These are phyloP conservation scores for Cunninghamia lanceolata DNA, from an alignment of 75 land plant genomes.

Conservation along the genomic window DNA sequence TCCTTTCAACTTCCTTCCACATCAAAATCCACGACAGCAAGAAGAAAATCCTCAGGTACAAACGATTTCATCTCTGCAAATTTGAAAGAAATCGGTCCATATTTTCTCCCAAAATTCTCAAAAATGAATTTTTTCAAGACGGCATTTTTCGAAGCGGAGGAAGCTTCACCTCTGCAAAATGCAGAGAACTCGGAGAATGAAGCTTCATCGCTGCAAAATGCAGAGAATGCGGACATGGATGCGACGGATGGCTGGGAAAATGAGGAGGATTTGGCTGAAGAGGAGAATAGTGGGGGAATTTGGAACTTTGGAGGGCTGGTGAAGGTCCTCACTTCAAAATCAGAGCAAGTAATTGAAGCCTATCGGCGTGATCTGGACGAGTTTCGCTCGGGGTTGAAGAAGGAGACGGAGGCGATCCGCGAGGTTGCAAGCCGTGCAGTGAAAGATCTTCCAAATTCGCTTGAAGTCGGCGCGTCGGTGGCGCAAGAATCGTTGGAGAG, in stretches of 20 bases:
- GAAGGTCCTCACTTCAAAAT: slow-evolving; percentile 64
- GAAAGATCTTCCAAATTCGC: slow-evolving; percentile 54
- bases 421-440: slow-evolving; percentile 78
- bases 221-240: neutral
- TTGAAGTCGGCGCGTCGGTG: slow-evolving; percentile 77
- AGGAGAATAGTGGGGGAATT: slow-evolving; percentile 4
- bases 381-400: slow-evolving; percentile 76
- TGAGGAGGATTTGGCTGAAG: neutral
- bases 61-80: neutral
- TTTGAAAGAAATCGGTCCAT: neutral
- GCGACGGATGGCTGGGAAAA: slow-evolving; percentile 3
- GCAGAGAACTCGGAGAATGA: neutral
- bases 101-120: neutral
- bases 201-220: neutral
- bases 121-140: slow-evolving; percentile 69
- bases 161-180: slow-evolving; percentile 2
- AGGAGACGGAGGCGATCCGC: slow-evolving; percentile 67
- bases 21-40: too few relatives aligned
- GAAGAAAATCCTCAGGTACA: neutral
- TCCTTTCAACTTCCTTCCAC: too few relatives aligned
- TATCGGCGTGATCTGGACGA: slow-evolving; percentile 85
- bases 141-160: slow-evolving; percentile 35
- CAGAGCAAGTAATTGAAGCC: slow-evolving; percentile 71
- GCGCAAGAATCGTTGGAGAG: slow-evolving; percentile 81
- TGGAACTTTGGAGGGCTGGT: slow-evolving; percentile 81